Percentiles rank a stretch among this genome's conserved stretches.
Conservation (phyloP, 306 rosid species). For the Herpetospermum pedunculosum region DNA sequence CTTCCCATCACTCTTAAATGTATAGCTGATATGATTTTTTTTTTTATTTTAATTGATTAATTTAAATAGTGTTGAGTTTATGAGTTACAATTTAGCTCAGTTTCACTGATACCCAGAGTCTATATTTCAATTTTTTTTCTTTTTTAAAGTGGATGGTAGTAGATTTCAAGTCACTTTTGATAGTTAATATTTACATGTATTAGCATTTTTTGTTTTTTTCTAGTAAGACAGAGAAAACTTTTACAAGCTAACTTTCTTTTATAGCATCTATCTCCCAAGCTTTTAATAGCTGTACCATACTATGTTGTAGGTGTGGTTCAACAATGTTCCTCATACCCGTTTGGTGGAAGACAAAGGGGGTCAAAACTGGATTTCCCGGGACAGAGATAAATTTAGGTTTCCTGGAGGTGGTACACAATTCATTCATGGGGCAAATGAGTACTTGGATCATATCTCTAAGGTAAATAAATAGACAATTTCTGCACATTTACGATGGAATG, state of each 20-base stretch:
- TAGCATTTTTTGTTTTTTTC: neutral
- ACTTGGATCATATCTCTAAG: slow-evolving; percentile 78
- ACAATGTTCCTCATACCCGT: slow-evolving; percentile 88
- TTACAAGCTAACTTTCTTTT: neutral
- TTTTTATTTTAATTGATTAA: neutral
- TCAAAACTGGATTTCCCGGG: slow-evolving; percentile 74
- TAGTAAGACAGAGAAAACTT: neutral
- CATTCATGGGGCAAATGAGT: slow-evolving; percentile 86
- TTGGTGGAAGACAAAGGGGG: slow-evolving; percentile 94
- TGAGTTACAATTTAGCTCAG: neutral
- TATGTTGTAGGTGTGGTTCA: slow-evolving; percentile 64
- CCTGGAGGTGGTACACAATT: slow-evolving; percentile 99
- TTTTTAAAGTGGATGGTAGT: neutral
- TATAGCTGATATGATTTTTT: neutral
- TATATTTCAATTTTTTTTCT: neutral
- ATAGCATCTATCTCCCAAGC: neutral
- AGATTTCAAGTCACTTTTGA: neutral
- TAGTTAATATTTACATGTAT: neutral
- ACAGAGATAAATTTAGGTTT: slow-evolving; percentile 64
- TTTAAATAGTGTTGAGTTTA: neutral
- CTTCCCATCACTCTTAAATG: neutral
- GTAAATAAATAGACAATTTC: slow-evolving; percentile 20
- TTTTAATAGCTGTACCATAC: neutral
- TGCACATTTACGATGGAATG: neutral
- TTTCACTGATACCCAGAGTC: neutral